Evolutionary conservation across 257 asterid genomes (phyloP).

Genomic region (Nemophila menziesii): DNA sequence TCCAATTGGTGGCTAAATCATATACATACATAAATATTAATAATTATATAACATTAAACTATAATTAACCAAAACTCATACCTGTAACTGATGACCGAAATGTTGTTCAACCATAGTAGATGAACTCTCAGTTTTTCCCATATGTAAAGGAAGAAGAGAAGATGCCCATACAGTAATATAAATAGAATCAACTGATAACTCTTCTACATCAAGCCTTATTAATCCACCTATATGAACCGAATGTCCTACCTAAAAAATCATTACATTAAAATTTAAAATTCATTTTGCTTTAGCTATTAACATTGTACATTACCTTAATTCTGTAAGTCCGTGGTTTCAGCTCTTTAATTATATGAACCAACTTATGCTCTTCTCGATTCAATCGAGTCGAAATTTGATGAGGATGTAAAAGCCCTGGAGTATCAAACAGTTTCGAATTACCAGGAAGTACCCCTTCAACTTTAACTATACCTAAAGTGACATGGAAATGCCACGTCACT

Average conservation of each 20-base stretch:
- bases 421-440: constrained; percentile 71
- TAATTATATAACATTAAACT: background rate
- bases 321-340: constrained; percentile 85
- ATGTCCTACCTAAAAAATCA: constrained; percentile 67
- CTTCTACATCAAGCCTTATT: constrained; percentile 66
- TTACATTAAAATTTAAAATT: constrained; percentile 16
- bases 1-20: constrained; percentile 87
- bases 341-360: constrained; percentile 52
- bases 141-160: constrained; percentile 61
- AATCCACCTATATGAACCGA: constrained; percentile 81
- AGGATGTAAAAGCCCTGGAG: constrained; percentile 89
- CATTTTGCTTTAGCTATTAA: too few species aligned
- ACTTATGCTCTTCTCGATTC: constrained; percentile 61
- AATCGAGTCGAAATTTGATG: constrained; percentile 77
- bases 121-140: constrained; percentile 76
- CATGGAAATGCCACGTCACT: too few species aligned
- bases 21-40: background rate
- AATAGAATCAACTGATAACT: constrained; percentile 50
- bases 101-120: constrained; percentile 53
- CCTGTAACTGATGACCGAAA: constrained; percentile 75
- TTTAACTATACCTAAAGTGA: constrained; percentile 70
- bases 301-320: too few species aligned
- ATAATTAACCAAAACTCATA: constrained; percentile 5
- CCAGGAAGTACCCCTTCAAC: constrained; percentile 89
- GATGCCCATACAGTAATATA: constrained; percentile 93